Base-by-base conservation (phyloP, 2,329 filamentous ascomycete species). In the Penicillium thymicola region DNA sequence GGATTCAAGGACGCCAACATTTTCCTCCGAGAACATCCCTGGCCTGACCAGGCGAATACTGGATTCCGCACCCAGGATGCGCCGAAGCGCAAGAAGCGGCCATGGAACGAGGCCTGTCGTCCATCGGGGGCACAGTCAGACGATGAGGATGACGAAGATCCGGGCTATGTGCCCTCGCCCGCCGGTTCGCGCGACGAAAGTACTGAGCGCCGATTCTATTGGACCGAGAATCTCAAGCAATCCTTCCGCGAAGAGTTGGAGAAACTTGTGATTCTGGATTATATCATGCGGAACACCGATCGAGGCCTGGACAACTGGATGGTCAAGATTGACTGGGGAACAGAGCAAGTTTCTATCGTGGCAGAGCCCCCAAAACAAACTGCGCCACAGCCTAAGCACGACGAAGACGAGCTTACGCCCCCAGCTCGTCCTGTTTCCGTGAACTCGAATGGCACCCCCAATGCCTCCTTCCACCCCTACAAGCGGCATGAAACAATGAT, bases 261-360 rank as follows among this genome's bases (percentile, higher is more conserved):
- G 76, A 97, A 97, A 75, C 81, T 99, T 8, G 95, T 99, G 23
- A 96, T 99, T 67, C 76, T 99, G 63, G 94, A 99, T 75, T 99
- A 99, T 72, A 96, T 99, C 61, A 99, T 99, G 94, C 86, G 94
- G 56, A 99, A 99, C 70, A 99, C 94, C 2, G 94, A 99, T 72
- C 85, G 94, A 75, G 94, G 94, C 2, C 80, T 97, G 55, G 94
- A 99, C 72, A 99, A 99, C 67, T 99, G 94, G 94, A 99, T 99
- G 94, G 92, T 99, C 70, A 94, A 91, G 73, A 90, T 99, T 32
- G 92, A 99, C 73, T 90, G 87, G 82, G 84, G 91, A 65, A 86
- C 84, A 3, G 86, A 94, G 68, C 84, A 89, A 67, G 93, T 94
- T 13, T 90, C 89, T 8, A 90, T 99, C 62, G 87, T 89, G 16